Percentiles rank a stretch among this genome's conserved stretches.
Evolutionary conservation across 202 grass and related monocot species (phyloP).

Genomic region (Panicum hallii): DNA sequence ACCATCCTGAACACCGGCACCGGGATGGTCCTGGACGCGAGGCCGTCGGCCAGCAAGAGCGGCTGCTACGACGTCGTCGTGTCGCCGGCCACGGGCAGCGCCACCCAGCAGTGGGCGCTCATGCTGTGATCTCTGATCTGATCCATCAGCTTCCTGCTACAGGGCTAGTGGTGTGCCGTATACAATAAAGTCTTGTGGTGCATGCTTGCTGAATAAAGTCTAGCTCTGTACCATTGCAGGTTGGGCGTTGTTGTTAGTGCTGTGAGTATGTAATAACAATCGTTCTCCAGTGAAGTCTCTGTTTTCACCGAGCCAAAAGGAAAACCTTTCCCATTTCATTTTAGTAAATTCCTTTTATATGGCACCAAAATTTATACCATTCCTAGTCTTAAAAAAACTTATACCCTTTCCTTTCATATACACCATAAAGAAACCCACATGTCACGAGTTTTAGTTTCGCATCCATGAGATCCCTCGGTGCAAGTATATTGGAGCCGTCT

Average conservation of each 20-base stretch:
- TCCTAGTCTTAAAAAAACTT: too few species aligned
- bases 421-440: too few species aligned
- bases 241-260: not conserved
- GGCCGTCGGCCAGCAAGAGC: not conserved
- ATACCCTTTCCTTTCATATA: too few species aligned
- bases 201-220: not conserved
- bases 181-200: not conserved
- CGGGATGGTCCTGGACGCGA: not conserved
- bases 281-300: not conserved
- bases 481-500: too few species aligned
- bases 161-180: too few species aligned
- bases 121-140: not conserved
- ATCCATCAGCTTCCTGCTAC: too few species aligned
- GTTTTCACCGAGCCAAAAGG: not conserved
- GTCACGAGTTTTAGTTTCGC: too few species aligned
- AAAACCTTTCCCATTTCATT: too few species aligned
- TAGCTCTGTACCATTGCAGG: not conserved
- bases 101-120: not conserved
- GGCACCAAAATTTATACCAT: too few species aligned
- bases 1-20: constrained; percentile 6
- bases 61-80: not conserved
- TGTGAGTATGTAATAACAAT: not conserved
- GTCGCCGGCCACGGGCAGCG: not conserved
- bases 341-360: too few species aligned
- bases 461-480: too few species aligned